Conservation (phyloP, 108 stramenopile species). For the Chaetoceros tenuissimus region DNA sequence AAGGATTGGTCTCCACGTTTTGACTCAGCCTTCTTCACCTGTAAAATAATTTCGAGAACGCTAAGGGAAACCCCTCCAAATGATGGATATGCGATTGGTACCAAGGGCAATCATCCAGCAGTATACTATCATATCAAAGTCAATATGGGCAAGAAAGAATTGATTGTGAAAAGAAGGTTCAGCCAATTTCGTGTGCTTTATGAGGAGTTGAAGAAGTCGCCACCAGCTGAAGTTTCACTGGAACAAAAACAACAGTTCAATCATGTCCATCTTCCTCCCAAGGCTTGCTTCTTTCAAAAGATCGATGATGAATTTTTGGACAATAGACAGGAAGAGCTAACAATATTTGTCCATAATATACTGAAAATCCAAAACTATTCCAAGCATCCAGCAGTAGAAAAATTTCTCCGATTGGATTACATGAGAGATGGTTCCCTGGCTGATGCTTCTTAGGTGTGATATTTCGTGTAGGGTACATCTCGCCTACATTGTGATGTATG, state of each 20-base stretch:
- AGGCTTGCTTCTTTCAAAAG: conserved; percentile 21
- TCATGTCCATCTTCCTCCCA: conserved; percentile 9
- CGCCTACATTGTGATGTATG: too few species aligned
- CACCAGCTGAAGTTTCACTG: conserved; percentile 4
- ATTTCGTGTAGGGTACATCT: too few species aligned
- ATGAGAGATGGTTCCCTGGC: neutral
- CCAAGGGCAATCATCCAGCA: conserved; percentile 19
- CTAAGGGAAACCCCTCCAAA: conserved; percentile 1
- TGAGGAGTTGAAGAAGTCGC: conserved; percentile 7
- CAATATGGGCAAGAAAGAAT: conserved; percentile 15
- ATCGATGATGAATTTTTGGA: conserved; percentile 32
- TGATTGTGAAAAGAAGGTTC: conserved; percentile 26
- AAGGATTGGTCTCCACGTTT: conserved; percentile 40
- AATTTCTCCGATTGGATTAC: conserved; percentile 25
- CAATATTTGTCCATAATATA: conserved; percentile 25
- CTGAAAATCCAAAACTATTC: conserved; percentile 21
- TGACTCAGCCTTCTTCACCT: conserved; percentile 24
- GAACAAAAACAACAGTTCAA: neutral
- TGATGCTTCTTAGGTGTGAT: too few species aligned
- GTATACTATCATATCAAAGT: conserved; percentile 39
- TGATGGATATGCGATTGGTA: neutral
- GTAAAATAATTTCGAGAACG: conserved; percentile 4
- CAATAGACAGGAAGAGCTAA: conserved; percentile 26
- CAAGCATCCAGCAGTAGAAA: conserved; percentile 15
- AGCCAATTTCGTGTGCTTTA: conserved; percentile 32